Evolutionary conservation across 2,329 filamentous ascomycete genomes (phyloP).

Genomic region (Emericellopsis atlantica): DNA sequence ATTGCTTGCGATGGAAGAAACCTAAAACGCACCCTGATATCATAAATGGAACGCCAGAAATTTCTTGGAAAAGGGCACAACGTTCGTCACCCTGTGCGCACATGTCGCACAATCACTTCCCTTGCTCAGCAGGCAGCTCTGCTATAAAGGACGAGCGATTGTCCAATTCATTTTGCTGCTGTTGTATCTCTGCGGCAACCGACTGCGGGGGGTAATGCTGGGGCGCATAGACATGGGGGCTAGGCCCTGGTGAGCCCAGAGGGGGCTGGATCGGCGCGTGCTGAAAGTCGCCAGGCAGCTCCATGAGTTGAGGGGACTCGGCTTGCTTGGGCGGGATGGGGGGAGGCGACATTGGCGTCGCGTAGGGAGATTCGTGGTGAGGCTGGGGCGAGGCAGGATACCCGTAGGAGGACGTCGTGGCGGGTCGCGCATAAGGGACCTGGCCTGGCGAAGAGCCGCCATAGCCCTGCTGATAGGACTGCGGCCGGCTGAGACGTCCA

Average conservation of each 20-base stretch:
- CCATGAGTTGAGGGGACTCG: slow-evolving; percentile 14
- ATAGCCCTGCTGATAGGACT: slow-evolving; percentile 6
- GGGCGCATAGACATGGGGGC: slow-evolving; percentile 13
- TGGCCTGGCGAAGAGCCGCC: slow-evolving; percentile 8
- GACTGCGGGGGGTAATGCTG: slow-evolving; percentile 8
- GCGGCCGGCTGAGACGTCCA: neutral
- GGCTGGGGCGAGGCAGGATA: slow-evolving; percentile 7
- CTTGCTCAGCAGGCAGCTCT: neutral
- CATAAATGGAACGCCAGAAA: too few species aligned
- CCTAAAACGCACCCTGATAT: too few species aligned
- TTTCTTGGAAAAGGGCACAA: too few species aligned
- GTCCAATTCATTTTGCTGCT: neutral
- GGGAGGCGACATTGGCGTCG: slow-evolving; percentile 10
- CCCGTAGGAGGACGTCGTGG: slow-evolving; percentile 5
- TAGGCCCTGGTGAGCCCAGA: slow-evolving; percentile 9
- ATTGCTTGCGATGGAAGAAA: too few species aligned
- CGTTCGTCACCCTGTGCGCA: too few species aligned
- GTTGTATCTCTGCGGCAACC: slow-evolving; percentile 1
- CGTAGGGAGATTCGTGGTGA: slow-evolving; percentile 8
- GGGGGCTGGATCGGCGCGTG: slow-evolving; percentile 12
- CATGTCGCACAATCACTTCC: neutral
- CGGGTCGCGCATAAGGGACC: slow-evolving; percentile 6
- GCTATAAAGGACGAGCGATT: neutral
- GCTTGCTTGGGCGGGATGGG: slow-evolving; percentile 12
- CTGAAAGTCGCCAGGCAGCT: slow-evolving; percentile 37